These are phyloP conservation scores for Crithidia brevicula DNA, from an alignment of 208 protist species.

Conservation along the genomic window DNA sequence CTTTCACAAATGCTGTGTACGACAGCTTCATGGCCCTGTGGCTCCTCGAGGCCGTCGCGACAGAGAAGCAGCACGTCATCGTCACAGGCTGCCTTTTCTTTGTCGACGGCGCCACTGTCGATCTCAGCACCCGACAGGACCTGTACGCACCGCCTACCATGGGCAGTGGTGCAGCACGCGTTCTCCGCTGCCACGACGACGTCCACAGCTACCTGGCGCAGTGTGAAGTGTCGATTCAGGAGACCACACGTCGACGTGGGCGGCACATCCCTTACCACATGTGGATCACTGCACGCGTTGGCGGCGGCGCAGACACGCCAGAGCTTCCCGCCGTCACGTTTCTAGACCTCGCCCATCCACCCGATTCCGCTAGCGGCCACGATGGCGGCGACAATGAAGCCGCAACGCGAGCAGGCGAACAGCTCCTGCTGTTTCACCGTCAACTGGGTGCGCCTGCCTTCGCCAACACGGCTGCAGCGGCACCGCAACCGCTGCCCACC, in stretches of 20 bases:
- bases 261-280: conserved; percentile 19
- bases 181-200: conserved; percentile 8
- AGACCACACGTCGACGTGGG: neutral
- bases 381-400: neutral
- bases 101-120: conserved; percentile 17
- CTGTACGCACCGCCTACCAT: neutral
- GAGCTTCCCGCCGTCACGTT: conserved; percentile 11
- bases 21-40: conserved; percentile 29
- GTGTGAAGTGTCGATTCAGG: conserved; percentile 9
- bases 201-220: conserved; percentile 1
- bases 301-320: neutral
- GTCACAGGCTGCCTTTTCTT: conserved; percentile 9
- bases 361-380: neutral
- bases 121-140: neutral
- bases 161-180: neutral
- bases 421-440: conserved; percentile 11
- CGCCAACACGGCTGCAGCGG: neutral
- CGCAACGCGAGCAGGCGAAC: neutral
- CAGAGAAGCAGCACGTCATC: neutral
- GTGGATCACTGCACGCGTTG: conserved; percentile 13
- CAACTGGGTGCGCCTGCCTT: neutral
- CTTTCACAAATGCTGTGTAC: neutral
- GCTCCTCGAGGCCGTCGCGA: conserved; percentile 3
- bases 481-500: neutral
- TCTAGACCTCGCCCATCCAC: conserved; percentile 18